Evolutionary conservation across 306 rosid species (phyloP), one percentile per base, ranked within the genome.

Genomic region (Calophaca sinica): DNA sequence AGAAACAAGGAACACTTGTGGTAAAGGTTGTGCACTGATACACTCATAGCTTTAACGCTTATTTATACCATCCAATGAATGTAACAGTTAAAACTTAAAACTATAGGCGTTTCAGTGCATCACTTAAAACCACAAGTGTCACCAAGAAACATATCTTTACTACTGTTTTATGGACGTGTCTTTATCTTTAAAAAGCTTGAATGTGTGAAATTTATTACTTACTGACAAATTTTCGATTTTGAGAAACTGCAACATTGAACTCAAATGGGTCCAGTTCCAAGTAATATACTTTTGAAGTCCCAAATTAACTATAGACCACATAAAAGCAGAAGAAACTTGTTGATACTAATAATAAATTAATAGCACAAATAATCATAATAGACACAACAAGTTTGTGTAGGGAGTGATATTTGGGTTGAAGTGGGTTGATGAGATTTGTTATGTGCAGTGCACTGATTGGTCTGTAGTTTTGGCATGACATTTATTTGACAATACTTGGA

Each of bases 81-180:
- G 68, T 42, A 14, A 62, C 36, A 39, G 50, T 33, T 33, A 33
- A 33, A 33, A 33, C 36, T 8, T 2, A 38, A 15, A 41, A 62
- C 68, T 62, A 62, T 62, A 3, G 3, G 49, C 1, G 31, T 14
- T 35, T 61, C 46, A 2, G 68, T 20, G 50, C 50, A 39, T 6
- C 32, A 62, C 68, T 38, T 6, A 38, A 62, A 62, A 62, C 32
- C 68, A 39, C 50, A 39, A 44, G 9, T 61, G 29, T 38, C 31
- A 62, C 50, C 68, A 39, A 39, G 50, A 13, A 33, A 48, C 33
- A 54, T 48, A 55, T 15, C 26, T 20, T 12, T 32, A 10, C 45
- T 38, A 41, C 46, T 58, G 38, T 38, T 72, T 36, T 76, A 9
- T 46, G 28, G 31, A 57, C 14, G 54, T 77, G 12, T 15, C 53